phyloP scores from a whole-genome alignment of 352 stramenopile genomes.

The Globisporangium megalacanthum region DNA sequence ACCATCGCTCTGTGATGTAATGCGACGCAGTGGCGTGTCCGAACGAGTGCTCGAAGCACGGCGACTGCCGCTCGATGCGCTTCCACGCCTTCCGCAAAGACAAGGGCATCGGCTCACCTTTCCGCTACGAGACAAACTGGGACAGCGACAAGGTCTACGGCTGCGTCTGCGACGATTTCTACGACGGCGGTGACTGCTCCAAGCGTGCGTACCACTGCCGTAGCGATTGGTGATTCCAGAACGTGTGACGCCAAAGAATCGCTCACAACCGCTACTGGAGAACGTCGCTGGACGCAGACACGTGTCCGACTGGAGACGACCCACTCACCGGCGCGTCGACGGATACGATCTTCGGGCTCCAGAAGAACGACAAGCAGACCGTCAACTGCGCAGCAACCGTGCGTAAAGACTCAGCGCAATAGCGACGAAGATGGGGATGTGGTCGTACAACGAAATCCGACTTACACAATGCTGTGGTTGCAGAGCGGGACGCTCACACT shows the following conservation, averaged over 20 bases:
- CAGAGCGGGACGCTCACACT: conserved; percentile 70
- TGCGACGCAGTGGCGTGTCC: conserved; percentile 52
- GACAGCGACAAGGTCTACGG: conserved; percentile 87
- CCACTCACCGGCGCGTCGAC: conserved; percentile 61
- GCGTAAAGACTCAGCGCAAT: neutral
- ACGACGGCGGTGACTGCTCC: conserved; percentile 83
- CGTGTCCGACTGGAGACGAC: conserved; percentile 57
- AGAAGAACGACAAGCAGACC: conserved; percentile 82
- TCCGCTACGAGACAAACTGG: conserved; percentile 63
- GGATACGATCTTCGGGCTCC: conserved; percentile 57
- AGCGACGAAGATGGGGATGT: too few species aligned
- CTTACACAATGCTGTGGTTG: neutral
- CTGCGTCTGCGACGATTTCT: conserved; percentile 85
- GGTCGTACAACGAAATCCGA: neutral
- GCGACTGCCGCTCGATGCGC: conserved; percentile 70
- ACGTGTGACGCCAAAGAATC: neutral
- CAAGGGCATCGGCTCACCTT: conserved; percentile 33
- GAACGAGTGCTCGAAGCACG: conserved; percentile 53
- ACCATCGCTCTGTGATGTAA: neutral
- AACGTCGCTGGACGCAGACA: conserved; percentile 16
- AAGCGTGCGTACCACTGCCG: conserved; percentile 26
- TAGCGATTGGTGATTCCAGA: neutral
- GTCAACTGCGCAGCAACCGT: conserved; percentile 64
- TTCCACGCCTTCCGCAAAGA: conserved; percentile 60
- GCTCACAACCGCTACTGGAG: neutral